phyloP scores from a whole-genome alignment of 2,329 filamentous ascomycete species.

The Simplicillium aogashimaense region DNA sequence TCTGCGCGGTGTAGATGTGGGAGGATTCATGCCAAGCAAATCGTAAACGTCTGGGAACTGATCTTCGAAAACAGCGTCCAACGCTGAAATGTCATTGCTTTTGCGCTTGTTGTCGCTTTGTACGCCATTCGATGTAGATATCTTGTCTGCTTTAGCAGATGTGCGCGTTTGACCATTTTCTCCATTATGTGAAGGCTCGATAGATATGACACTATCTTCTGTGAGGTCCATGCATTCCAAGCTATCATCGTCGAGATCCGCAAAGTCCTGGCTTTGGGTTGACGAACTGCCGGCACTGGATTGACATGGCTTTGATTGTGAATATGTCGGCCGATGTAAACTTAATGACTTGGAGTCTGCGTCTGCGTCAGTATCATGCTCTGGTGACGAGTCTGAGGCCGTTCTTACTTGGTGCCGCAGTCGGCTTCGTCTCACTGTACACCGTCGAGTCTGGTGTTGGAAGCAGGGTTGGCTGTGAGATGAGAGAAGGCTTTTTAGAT shows the following conservation, averaged over 20 bases:
- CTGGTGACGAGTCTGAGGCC: not conserved
- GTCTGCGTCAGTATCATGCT: not conserved
- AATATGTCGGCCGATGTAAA: too few relatives aligned
- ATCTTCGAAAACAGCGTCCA: conserved; percentile 25
- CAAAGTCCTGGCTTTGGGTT: conserved; percentile 19
- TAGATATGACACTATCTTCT: conserved; percentile 21
- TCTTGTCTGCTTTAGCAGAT: conserved; percentile 1
- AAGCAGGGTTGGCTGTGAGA: conserved; percentile 30
- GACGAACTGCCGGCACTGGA: conserved; percentile 9
- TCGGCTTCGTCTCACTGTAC: not conserved
- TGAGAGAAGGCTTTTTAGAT: conserved; percentile 32
- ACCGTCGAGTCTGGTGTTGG: conserved; percentile 22
- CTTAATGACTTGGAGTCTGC: too few relatives aligned
- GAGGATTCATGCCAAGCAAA: conserved; percentile 29
- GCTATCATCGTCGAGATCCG: conserved; percentile 23
- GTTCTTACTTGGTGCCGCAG: conserved; percentile 3
- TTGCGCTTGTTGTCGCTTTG: conserved; percentile 40
- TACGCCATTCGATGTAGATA: conserved; percentile 16
- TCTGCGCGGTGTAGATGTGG: conserved; percentile 21
- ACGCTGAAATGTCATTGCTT: conserved; percentile 33
- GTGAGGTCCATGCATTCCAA: conserved; percentile 31
- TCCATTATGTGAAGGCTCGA: conserved; percentile 23
- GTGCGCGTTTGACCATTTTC: conserved; percentile 22
- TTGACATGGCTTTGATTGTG: conserved; percentile 12
- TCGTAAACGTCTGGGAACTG: conserved; percentile 47